Conservation (phyloP, 2,329 filamentous ascomycete genomes). For the Didymella keratinophila region DNA sequence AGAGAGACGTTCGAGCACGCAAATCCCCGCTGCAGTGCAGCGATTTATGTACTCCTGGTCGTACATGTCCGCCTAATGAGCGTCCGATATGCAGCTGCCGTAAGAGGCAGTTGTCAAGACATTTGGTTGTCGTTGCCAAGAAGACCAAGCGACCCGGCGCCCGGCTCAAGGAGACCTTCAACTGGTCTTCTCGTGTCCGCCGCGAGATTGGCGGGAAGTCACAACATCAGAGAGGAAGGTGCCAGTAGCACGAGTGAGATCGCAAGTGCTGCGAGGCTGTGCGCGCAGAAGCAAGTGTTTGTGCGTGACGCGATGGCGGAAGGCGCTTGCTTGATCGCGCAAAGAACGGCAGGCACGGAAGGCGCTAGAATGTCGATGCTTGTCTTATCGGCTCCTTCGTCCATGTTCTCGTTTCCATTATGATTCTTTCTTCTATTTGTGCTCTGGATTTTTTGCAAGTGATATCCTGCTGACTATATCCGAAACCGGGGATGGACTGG, state of each 20-base stretch:
- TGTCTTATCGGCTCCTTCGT: constrained; percentile 19
- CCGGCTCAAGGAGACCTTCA: constrained; percentile 40
- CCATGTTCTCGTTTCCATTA: neutral
- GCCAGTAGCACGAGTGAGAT: constrained; percentile 13
- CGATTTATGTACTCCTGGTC: constrained; percentile 33
- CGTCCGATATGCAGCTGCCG: constrained; percentile 41
- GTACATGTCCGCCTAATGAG: constrained; percentile 33
- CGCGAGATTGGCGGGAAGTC: constrained; percentile 25
- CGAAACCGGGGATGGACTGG: neutral
- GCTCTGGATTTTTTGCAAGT: neutral
- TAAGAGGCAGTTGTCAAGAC: constrained; percentile 48
- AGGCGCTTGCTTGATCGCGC: constrained; percentile 18
- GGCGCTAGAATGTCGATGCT: constrained; percentile 16
- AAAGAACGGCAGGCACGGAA: constrained; percentile 16
- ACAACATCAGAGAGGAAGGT: constrained; percentile 38
- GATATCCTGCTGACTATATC: neutral
- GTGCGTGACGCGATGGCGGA: constrained; percentile 18
- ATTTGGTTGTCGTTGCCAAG: constrained; percentile 41
- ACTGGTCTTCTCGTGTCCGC: constrained; percentile 25
- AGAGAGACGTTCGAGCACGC: constrained; percentile 28
- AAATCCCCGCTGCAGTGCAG: constrained; percentile 10
- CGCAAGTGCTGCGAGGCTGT: constrained; percentile 10
- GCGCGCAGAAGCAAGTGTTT: constrained; percentile 3
- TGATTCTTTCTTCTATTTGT: neutral
- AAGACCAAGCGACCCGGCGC: constrained; percentile 39